These are phyloP conservation scores for Didymella pinodella DNA, from an alignment of 2,329 filamentous ascomycete species.

Conservation along the genomic window DNA sequence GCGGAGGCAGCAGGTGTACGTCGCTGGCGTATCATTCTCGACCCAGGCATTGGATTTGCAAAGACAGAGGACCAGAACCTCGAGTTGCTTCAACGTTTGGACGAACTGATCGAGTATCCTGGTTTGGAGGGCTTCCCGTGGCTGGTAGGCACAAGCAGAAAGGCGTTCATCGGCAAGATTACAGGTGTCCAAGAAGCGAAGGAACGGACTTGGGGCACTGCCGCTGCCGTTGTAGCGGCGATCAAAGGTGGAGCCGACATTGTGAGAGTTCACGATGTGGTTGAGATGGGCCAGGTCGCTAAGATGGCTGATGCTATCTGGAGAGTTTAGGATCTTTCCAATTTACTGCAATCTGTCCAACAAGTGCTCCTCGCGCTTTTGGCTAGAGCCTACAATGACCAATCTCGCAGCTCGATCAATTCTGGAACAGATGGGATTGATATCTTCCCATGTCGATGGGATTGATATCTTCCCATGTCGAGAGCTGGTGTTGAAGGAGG, in stretches of 20 bases:
- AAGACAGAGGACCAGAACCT: slow-evolving; percentile 85
- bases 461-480: too few species aligned
- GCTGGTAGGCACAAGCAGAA: slow-evolving; percentile 88
- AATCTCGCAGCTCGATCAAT: too few species aligned
- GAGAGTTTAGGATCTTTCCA: slow-evolving; percentile 52
- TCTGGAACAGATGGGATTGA: too few species aligned
- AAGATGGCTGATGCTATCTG: slow-evolving; percentile 95
- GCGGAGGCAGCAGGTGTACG: slow-evolving; percentile 85
- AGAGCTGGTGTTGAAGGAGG: too few species aligned
- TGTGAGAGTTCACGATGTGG: slow-evolving; percentile 88
- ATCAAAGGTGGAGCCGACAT: slow-evolving; percentile 89
- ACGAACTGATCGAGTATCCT: slow-evolving; percentile 59
- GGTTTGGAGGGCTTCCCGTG: slow-evolving; percentile 78
- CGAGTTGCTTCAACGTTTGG: slow-evolving; percentile 73
- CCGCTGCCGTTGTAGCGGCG: slow-evolving; percentile 84
- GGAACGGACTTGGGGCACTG: slow-evolving; percentile 83
- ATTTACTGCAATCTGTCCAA: not conserved
- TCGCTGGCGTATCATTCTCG: slow-evolving; percentile 92
- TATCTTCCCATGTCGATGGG: too few species aligned
- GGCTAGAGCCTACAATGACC: too few species aligned
- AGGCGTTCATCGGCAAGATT: slow-evolving; percentile 84
- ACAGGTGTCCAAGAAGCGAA: slow-evolving; percentile 76
- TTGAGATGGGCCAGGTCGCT: slow-evolving; percentile 83
- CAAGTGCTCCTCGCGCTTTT: too few species aligned
- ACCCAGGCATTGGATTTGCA: slow-evolving; percentile 93